phyloP scores from a whole-genome alignment of 805 yeast genomes.

The Cyberlindnera euphorbiae region DNA sequence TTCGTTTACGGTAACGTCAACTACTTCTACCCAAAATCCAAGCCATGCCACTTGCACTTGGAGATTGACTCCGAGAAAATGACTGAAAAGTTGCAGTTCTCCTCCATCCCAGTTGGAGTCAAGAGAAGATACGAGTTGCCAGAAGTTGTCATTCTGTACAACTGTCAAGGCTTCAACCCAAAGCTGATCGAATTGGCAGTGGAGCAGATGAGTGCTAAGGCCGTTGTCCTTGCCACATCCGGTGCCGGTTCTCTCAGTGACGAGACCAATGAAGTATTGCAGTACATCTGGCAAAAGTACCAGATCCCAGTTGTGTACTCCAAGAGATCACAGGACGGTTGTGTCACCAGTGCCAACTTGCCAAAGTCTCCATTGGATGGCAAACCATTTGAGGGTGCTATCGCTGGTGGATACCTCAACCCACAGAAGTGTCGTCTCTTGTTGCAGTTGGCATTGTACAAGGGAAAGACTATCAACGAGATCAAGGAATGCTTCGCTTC shows the following conservation, averaged over 20 bases:
- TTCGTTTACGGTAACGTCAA: constrained; percentile 63
- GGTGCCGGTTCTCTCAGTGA: constrained; percentile 66
- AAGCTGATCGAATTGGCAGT: constrained; percentile 43
- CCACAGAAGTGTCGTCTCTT: constrained; percentile 61
- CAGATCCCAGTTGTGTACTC: constrained; percentile 56
- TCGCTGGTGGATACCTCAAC: constrained; percentile 61
- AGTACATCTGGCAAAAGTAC: constrained; percentile 34
- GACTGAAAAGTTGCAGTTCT: constrained; percentile 19
- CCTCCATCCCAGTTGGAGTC: constrained; percentile 20
- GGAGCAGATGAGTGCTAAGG: constrained; percentile 41
- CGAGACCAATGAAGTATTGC: constrained; percentile 40
- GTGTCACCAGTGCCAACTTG: constrained; percentile 44
- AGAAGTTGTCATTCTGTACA: constrained; percentile 53
- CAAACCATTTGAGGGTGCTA: constrained; percentile 33
- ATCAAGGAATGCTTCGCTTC: constrained; percentile 34
- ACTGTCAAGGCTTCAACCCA: constrained; percentile 55
- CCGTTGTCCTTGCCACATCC: constrained; percentile 62
- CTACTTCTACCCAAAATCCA: constrained; percentile 58
- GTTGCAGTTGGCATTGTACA: constrained; percentile 48
- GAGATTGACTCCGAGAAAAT: constrained; percentile 29
- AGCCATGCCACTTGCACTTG: constrained; percentile 42
- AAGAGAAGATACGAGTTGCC: constrained; percentile 27
- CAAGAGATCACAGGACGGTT: constrained; percentile 66
- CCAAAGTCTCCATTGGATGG: constrained; percentile 27
- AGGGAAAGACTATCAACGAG: constrained; percentile 28